Base-by-base conservation (phyloP, 1,139 yeast species). In the Scheffersomyces insectosa region DNA sequence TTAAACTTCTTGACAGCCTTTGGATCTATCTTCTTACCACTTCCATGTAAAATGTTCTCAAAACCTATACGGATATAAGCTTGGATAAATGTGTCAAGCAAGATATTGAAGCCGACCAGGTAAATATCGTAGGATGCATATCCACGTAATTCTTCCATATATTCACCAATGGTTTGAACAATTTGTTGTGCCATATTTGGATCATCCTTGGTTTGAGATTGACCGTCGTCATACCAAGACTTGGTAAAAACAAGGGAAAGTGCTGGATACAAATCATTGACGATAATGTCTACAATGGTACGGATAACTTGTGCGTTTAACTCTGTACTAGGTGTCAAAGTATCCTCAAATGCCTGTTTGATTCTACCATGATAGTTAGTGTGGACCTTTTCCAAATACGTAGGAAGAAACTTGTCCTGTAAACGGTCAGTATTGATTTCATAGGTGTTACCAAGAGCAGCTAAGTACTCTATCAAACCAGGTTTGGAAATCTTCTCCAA, bases 381-480 rank as follows among this genome's bases (percentile, higher is more conserved):
- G 38, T 87, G 85, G 11, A 89, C 91, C 56, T 83, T 75, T 3
- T 77, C 79, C 28, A 80, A 75, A 59, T 86, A 83, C 43, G 77
- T 80, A 12, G 83, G 80, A 20, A 85, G 74, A 42, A 89, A 82
- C 36, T 86, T 87, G 47, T 88, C 95, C 28, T 87, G 82, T 48
- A 87, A 79, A 50, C 87, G 83, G 20, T 93, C 95, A 15, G 91
- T 87, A 53, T 87, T 82, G 66, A 89, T 86, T 62, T 89, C 97
- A 62, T 87, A 95, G 47, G 79, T 71, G 49, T 90, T 90, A 3
- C 95, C 95, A 30, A 88, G 74, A 0, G 97, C 96, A 27, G 88
- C 79, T 44, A 88, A 69, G 61, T 90, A 90, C 57, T 90, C 97
- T 35, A 86, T 74, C 37, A 89, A 70, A 2, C 97, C 96, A 28